Evolutionary conservation across 208 protist species (phyloP).

Genomic region (Endotrypanum monterogeii): DNA sequence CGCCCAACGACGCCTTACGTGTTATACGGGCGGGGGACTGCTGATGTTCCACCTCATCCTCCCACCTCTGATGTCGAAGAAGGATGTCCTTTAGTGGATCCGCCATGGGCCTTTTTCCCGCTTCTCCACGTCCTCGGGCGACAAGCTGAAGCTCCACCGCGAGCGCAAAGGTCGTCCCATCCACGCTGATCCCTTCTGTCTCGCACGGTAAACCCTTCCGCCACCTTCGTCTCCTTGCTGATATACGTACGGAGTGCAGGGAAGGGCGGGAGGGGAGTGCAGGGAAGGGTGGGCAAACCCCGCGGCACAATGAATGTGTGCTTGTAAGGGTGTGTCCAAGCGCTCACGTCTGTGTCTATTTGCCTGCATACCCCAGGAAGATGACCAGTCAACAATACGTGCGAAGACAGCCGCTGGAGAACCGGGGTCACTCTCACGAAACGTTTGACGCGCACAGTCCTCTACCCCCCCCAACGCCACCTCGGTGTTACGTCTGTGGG

Average conservation of each 20-base stretch:
- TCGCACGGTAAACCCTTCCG: not conserved
- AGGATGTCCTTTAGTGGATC: constrained; percentile 13
- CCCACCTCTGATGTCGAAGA: constrained; percentile 18
- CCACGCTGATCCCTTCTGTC: no score
- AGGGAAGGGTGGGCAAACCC: no score
- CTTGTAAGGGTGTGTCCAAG: not conserved
- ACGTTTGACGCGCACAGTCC: not conserved
- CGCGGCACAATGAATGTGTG: not conserved
- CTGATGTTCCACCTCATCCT: constrained; percentile 6
- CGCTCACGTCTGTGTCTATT: not conserved
- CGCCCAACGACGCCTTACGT: not conserved
- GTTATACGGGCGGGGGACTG: not conserved
- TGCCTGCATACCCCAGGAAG: not conserved
- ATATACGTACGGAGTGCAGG: not conserved
- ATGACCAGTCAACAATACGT: not conserved
- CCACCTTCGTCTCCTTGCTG: not conserved
- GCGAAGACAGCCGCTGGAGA: not conserved
- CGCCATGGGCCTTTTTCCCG: not conserved
- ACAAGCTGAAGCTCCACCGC: not conserved
- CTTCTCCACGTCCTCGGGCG: not conserved
- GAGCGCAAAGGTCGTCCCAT: not conserved
- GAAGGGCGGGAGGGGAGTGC: not conserved
- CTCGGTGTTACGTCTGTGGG: not conserved
- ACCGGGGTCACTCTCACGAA: not conserved
- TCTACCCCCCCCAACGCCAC: not conserved